Conservation (phyloP, 2,329 filamentous ascomycete species). For the Aspergillus sp. region DNA sequence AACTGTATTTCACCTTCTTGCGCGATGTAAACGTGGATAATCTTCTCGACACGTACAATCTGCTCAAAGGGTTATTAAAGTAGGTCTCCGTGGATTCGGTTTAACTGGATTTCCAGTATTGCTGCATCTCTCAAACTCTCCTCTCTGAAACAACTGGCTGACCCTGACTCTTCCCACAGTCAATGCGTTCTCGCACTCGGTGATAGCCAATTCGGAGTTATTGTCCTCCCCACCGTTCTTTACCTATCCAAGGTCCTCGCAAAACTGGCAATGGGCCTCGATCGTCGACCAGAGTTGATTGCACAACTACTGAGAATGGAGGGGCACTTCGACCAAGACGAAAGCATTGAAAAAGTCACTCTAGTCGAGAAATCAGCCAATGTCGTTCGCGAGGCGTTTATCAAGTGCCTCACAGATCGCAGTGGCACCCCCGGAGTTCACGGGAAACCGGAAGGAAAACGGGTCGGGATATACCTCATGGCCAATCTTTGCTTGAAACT, state of each 20-base stretch:
- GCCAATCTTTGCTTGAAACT: conserved; percentile 88
- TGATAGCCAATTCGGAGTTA: conserved; percentile 72
- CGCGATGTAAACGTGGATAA: conserved; percentile 76
- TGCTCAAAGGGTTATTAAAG: conserved; percentile 72
- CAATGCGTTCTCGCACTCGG: conserved; percentile 79
- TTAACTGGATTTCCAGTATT: background rate
- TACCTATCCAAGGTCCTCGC: conserved; percentile 77
- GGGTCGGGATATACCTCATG: conserved; percentile 84
- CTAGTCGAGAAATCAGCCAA: conserved; percentile 86
- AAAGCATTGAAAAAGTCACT: conserved; percentile 68
- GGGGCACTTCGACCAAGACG: conserved; percentile 48
- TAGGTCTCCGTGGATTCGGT: conserved; percentile 42
- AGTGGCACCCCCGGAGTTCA: conserved; percentile 59
- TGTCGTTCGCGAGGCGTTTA: conserved; percentile 85
- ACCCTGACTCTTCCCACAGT: conserved; percentile 42
- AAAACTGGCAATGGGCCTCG: conserved; percentile 78
- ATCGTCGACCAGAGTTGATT: conserved; percentile 74
- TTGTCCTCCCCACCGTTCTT: conserved; percentile 81
- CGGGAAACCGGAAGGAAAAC: conserved; percentile 75
- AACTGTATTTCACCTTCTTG: conserved; percentile 76
- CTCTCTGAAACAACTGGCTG: background rate
- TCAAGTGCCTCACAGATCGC: conserved; percentile 80
- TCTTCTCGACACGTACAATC: conserved; percentile 69
- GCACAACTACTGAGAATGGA: conserved; percentile 54
- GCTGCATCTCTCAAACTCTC: background rate